Evolutionary conservation across 2,329 filamentous ascomycete genomes (phyloP).

Genomic region (Pyricularia sp.): DNA sequence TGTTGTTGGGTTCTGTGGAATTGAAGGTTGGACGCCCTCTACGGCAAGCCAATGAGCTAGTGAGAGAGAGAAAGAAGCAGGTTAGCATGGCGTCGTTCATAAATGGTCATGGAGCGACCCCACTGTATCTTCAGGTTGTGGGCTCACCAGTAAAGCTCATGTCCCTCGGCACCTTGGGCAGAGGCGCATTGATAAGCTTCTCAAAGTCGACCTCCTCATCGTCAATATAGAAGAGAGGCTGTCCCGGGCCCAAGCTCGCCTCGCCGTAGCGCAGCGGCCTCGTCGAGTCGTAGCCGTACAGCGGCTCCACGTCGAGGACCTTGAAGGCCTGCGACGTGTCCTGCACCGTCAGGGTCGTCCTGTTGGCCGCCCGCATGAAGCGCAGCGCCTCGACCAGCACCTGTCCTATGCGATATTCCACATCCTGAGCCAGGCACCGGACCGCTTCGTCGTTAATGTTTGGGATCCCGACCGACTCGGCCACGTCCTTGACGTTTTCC

Average conservation of each 20-base stretch:
- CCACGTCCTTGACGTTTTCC: constrained; percentile 90
- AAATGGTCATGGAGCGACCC: not conserved
- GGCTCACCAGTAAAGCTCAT: constrained; percentile 73
- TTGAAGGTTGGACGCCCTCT: constrained; percentile 91
- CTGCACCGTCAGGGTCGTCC: constrained; percentile 76
- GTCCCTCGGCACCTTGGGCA: constrained; percentile 90
- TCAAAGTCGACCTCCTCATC: constrained; percentile 99
- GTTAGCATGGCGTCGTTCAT: not conserved
- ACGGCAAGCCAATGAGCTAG: constrained; percentile 93
- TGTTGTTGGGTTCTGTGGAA: constrained; percentile 88
- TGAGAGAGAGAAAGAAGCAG: not conserved
- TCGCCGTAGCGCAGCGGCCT: constrained; percentile 84
- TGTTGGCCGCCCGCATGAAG: constrained; percentile 84
- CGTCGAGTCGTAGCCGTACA: constrained; percentile 93
- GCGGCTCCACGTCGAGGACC: constrained; percentile 81
- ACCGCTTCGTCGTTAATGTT: constrained; percentile 74
- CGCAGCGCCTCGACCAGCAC: constrained; percentile 89
- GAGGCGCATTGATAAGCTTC: constrained; percentile 90
- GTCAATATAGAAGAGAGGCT: constrained; percentile 93
- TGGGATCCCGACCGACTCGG: constrained; percentile 84
- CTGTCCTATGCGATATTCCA: constrained; percentile 88
- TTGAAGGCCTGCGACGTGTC: constrained; percentile 79
- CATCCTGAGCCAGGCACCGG: constrained; percentile 78
- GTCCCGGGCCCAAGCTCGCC: constrained; percentile 81
- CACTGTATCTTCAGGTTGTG: not conserved